Base-by-base conservation (phyloP, 805 yeast species). In the Blastobotrys parvus region DNA sequence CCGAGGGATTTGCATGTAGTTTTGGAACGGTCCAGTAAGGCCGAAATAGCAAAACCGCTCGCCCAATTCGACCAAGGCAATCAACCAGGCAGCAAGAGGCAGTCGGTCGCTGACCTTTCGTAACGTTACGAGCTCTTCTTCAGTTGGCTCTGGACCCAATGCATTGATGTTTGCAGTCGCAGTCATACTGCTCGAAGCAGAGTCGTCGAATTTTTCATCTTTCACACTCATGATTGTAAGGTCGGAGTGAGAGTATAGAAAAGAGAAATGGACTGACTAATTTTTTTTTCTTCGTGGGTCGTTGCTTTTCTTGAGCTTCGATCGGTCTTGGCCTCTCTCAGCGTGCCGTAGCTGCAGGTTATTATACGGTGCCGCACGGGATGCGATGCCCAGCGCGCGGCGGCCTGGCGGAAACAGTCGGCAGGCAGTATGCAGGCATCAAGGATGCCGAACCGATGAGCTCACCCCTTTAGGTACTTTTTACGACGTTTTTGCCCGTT, bases 21-120 rank as follows among this genome's bases (percentile, higher is more conserved):
- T 84, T 65, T 77, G 82, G 65, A 84, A 78, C 5, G 86, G 82
- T 45, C 84, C 82, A 38, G 80, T 71, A 46, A 82, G 67, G 56
- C 94, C 92, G 55, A 84, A 84, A 67, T 79, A 84, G 8, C 89
- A 72, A 59, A 84, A 83, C 51, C 94, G 74, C 63, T 84, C 94
- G 38, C 88, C 75, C 48, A 84, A 75, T 65, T 84, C 94, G 33
- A 84, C 85, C 35, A 82, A 45, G 10, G 81, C 81, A 35, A 78
- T 80, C 39, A 75, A 65, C 77, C 77, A 78, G 50, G 78, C 76
- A 13, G 77, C 60, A 29, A 65, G 31, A 17, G 82, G 82, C 29
- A 77, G 68, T 8, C 45, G 51, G 50, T 72, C 81, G 3, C 75
- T 55, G 17, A 77, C 75, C 49, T 72, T 77, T 48, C 74, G 68